phyloP scores from a whole-genome alignment of 2,329 filamentous ascomycete genomes.

The Dendrostoma leiphaemia region DNA sequence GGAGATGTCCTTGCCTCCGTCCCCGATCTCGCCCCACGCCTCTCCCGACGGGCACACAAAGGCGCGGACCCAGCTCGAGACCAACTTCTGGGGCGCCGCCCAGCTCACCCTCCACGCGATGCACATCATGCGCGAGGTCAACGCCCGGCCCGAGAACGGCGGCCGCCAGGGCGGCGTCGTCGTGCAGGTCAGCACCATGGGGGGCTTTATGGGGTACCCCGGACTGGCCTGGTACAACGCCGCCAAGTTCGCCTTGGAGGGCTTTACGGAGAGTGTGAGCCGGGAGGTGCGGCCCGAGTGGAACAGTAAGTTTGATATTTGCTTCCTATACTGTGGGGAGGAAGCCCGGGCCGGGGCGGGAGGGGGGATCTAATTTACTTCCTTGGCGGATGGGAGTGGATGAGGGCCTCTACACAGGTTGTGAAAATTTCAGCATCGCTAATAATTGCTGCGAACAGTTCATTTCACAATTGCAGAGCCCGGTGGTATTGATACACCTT shows the following conservation, averaged over 20 bases:
- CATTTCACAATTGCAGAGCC: conserved; percentile 43
- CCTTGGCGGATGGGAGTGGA: too few relatives aligned
- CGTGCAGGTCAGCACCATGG: conserved; percentile 54
- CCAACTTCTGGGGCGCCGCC: conserved; percentile 28
- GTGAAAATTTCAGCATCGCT: too few relatives aligned
- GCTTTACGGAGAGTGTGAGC: conserved; percentile 43
- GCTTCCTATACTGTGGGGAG: too few relatives aligned
- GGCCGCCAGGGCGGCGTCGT: conserved; percentile 47
- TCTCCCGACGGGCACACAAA: conserved; percentile 20
- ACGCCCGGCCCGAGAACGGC: conserved; percentile 11
- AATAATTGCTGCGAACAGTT: conserved; percentile 24
- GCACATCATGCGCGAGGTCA: conserved; percentile 28
- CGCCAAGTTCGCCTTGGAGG: conserved; percentile 44
- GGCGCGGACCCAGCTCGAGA: conserved; percentile 27
- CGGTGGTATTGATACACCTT: conserved; percentile 36
- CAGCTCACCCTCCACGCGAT: conserved; percentile 26
- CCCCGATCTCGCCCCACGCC: background rate
- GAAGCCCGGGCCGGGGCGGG: too few relatives aligned
- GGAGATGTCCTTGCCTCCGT: conserved; percentile 16
- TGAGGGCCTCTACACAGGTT: too few relatives aligned
- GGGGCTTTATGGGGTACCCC: conserved; percentile 36
- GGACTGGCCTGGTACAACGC: conserved; percentile 38
- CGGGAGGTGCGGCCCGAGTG: conserved; percentile 42
- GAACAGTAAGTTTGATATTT: conserved; percentile 32
- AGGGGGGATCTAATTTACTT: too few relatives aligned